Conservation (phyloP, 139 green algal genomes). For the Micromonas commoda region DNA sequence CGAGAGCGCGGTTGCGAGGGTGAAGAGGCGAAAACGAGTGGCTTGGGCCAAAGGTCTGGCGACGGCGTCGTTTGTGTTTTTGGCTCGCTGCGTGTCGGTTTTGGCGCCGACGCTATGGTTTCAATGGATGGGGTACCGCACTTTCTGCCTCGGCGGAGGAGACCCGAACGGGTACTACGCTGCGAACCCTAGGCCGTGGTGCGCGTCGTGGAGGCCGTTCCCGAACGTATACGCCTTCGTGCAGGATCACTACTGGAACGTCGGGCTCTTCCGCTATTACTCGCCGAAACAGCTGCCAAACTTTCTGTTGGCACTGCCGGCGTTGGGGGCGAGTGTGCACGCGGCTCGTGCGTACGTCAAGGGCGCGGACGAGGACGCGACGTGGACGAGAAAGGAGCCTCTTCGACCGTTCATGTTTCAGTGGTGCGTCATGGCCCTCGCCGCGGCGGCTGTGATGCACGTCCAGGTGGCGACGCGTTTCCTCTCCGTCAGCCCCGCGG, state of each 20-base stretch:
- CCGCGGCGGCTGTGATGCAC: not conserved
- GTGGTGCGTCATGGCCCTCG: not conserved
- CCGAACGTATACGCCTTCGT: conserved; percentile 72
- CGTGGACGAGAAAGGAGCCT: conserved; percentile 1
- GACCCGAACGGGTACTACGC: not conserved
- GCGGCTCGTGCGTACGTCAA: not conserved
- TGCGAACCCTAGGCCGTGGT: conserved; percentile 2
- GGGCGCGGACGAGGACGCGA: not conserved
- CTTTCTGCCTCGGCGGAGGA: no score
- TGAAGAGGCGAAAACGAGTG: no score
- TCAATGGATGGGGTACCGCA: no score
- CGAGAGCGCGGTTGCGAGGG: no score
- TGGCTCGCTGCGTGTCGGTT: not conserved
- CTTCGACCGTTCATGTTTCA: not conserved
- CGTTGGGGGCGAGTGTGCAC: conserved; percentile 43
- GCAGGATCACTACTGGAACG: conserved; percentile 75
- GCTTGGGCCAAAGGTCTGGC: no score
- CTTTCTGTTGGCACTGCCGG: conserved; percentile 65
- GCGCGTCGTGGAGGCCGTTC: conserved; percentile 1
- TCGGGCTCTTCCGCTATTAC: conserved; percentile 33
- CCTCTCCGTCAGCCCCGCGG: conserved; percentile 57
- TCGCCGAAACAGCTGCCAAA: conserved; percentile 59
- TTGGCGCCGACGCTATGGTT: no score
- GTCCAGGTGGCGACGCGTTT: conserved; percentile 62
- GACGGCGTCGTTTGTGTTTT: no score